phyloP scores from a whole-genome alignment of 768 basidiomycete species.

The Saitozyma podzolica region DNA sequence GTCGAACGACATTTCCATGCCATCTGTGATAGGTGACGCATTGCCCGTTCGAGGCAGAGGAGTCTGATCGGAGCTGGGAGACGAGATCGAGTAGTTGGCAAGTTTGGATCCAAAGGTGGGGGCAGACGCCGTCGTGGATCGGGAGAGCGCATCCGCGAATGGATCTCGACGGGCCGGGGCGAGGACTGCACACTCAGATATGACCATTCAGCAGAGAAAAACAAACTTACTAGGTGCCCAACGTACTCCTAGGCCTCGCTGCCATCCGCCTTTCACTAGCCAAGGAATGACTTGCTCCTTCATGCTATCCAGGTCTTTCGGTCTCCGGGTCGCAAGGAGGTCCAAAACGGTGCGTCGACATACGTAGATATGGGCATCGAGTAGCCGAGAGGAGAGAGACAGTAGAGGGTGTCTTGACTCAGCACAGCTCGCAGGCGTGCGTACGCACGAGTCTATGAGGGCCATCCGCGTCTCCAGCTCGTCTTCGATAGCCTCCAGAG shows the following conservation, averaged over 20 bases:
- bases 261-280: slow-evolving; percentile 81
- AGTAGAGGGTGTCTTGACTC: slow-evolving; percentile 66
- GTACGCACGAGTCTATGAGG: slow-evolving; percentile 65
- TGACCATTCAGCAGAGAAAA: neutral
- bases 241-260: slow-evolving; percentile 40
- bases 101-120: neutral
- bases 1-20: neutral
- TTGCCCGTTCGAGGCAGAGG: too few species aligned
- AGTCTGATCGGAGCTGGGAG: too few species aligned
- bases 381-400: slow-evolving; percentile 66
- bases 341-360: slow-evolving; percentile 75
- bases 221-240: slow-evolving; percentile 50
- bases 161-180: slow-evolving; percentile 35
- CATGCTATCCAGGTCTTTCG: slow-evolving; percentile 73
- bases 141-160: slow-evolving; percentile 34
- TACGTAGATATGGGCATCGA: slow-evolving; percentile 90
- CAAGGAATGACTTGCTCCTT: slow-evolving; percentile 89
- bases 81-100: neutral
- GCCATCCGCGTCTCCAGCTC: slow-evolving; percentile 75
- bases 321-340: slow-evolving; percentile 61
- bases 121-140: slow-evolving; percentile 28
- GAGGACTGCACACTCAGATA: slow-evolving; percentile 28
- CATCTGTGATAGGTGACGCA: too few species aligned
- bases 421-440: slow-evolving; percentile 1
- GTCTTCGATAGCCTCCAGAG: slow-evolving; percentile 64